phyloP scores from a whole-genome alignment of 805 yeast species.

The Wickerhamomyces xylosicus region DNA sequence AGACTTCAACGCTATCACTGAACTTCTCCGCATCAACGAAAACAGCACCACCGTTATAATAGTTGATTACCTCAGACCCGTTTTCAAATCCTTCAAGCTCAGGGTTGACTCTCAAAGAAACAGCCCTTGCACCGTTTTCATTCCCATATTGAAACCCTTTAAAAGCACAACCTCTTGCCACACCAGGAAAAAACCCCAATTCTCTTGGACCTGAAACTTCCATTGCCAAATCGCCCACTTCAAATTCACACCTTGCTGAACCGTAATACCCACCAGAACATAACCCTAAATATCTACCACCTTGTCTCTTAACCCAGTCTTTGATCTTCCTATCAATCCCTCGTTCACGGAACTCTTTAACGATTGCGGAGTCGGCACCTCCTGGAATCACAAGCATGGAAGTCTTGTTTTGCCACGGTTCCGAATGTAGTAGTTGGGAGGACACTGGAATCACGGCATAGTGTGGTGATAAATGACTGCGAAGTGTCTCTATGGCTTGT shows the following conservation, averaged over 20 bases:
- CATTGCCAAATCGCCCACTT: constrained; percentile 54
- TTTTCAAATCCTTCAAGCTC: constrained; percentile 20
- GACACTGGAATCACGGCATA: constrained; percentile 77
- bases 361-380: constrained; percentile 90
- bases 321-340: constrained; percentile 47
- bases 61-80: constrained; percentile 22
- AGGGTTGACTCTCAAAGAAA: constrained; percentile 30
- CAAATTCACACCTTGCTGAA: constrained; percentile 70
- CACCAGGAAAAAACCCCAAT: constrained; percentile 73
- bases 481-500: constrained; percentile 69
- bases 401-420: constrained; percentile 85
- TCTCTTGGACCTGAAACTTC: constrained; percentile 87
- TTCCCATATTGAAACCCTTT: constrained; percentile 73
- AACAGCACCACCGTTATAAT: constrained; percentile 86
- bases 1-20: constrained; percentile 48
- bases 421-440: constrained; percentile 50
- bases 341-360: constrained; percentile 58
- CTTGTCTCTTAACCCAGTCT: constrained; percentile 51
- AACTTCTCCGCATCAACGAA: constrained; percentile 66
- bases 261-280: constrained; percentile 96
- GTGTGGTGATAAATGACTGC: constrained; percentile 69
- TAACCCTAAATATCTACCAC: constrained; percentile 79
- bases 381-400: constrained; percentile 84
- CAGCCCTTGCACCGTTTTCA: constrained; percentile 67
- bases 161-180: constrained; percentile 70